Base-by-base conservation (phyloP, 805 yeast species). In the Candida sakaeoensis region DNA sequence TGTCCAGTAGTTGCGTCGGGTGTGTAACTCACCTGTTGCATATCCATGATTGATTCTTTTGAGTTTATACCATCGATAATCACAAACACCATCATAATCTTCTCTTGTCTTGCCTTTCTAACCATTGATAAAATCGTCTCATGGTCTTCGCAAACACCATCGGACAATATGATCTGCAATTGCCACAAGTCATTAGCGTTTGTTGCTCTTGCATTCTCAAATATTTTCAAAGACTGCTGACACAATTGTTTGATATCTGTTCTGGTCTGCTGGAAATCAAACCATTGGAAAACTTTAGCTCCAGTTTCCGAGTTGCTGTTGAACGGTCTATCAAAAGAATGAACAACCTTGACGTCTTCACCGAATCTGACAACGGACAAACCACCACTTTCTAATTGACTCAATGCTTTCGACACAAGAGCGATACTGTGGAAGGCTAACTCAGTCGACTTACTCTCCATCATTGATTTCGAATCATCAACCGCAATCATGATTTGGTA, bases 101-200 rank as follows among this genome's bases (percentile, higher is more conserved):
- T 83, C 50, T 87, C 86, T 52, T 93, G 98, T 51, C 95, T 75
- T 1, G 98, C 98, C 48, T 78, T 78, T 52, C 99, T 81, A 3
- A 91, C 97, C 50, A 93, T 72, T 47, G 91, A 73, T 48, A 85
- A 80, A 36, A 93, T 70, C 0, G 84, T 79, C 22, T 75, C 89
- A 59, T 93, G 99, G 59, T 90, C 95, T 61, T 93, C 99, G 57
- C 97, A 89, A 35, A 93, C 87, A 63, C 99, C 99, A 66, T 93
- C 99, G 1, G 96, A 88, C 23, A 93, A 74, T 44, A 93, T 84
- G 41, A 93, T 88, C 59, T 95, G 88, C 48, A 93, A 71, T 63
- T 88, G 96, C 96, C 98, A 93, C 57, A 87, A 72, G 45, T 87
- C 96, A 29, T 68, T 54, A 48, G 61, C 64, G 9, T 68, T 61